phyloP scores from a whole-genome alignment of 257 asterid species.

The Anisodus acutangulus region DNA sequence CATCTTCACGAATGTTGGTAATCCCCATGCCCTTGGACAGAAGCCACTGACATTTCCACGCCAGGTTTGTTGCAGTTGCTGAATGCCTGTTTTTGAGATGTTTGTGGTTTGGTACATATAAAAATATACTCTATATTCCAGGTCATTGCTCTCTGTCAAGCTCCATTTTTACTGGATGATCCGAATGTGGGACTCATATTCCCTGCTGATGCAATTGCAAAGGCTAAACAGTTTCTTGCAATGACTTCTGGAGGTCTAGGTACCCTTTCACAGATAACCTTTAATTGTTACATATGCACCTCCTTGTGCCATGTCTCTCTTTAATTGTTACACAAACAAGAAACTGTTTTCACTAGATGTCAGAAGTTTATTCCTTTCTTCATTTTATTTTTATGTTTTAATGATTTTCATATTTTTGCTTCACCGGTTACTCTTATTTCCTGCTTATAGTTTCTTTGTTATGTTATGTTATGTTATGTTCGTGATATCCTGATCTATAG shows the following conservation, averaged over 20 bases:
- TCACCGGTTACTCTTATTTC: not conserved
- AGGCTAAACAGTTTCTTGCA: slow-evolving; percentile 84
- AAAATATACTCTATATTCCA: slow-evolving; percentile 32
- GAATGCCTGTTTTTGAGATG: slow-evolving; percentile 1
- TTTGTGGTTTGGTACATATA: not conserved
- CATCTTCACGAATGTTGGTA: slow-evolving; percentile 91
- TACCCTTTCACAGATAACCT: slow-evolving; percentile 35
- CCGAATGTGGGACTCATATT: slow-evolving; percentile 90
- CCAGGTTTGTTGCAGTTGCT: slow-evolving; percentile 58
- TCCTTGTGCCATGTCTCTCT: not conserved
- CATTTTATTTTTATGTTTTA: not conserved
- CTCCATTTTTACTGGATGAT: slow-evolving; percentile 94
- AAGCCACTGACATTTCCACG: slow-evolving; percentile 95
- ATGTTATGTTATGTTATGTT: not conserved
- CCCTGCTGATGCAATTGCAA: slow-evolving; percentile 97
- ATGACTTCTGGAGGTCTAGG: slow-evolving; percentile 95
- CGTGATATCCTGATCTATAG: not conserved
- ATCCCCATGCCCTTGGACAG: slow-evolving; percentile 96
- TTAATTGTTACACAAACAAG: not conserved
- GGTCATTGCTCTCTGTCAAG: slow-evolving; percentile 99
- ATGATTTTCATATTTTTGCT: slow-evolving; percentile 3
- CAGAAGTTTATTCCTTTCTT: not conserved
- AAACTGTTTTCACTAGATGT: not conserved
- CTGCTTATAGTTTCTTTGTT: not conserved
- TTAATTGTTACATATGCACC: not conserved